These are phyloP conservation scores for Nadsonia commutata DNA, from an alignment of 1,139 yeast genomes.

Conservation along the genomic window DNA sequence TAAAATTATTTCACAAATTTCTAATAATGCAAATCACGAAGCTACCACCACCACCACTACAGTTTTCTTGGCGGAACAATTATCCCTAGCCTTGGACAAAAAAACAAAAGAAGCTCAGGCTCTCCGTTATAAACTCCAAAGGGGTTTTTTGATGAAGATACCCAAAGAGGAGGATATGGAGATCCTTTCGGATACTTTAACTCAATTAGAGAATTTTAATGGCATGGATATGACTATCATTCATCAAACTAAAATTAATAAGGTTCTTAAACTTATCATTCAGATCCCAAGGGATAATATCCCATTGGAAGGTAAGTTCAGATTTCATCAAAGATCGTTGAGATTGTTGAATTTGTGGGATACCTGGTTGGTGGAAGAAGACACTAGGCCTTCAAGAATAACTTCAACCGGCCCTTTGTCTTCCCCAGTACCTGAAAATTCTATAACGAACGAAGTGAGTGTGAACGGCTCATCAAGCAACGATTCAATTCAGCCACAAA, in stretches of 20 bases:
- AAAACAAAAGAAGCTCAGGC: slow-evolving; percentile 14
- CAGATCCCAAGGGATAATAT: slow-evolving; percentile 11
- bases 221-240: slow-evolving; percentile 22
- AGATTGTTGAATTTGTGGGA: slow-evolving; percentile 20
- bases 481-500: too few relatives aligned
- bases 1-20: too few relatives aligned
- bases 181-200: slow-evolving; percentile 14
- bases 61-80: slow-evolving; percentile 11
- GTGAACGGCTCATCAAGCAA: too few relatives aligned
- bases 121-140: slow-evolving; percentile 21
- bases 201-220: slow-evolving; percentile 18
- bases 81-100: slow-evolving; percentile 12
- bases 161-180: slow-evolving; percentile 15
- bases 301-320: slow-evolving; percentile 16
- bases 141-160: slow-evolving; percentile 17
- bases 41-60: slow-evolving; percentile 3
- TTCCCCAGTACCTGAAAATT: too few relatives aligned
- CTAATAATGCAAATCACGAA: too few relatives aligned
- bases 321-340: slow-evolving; percentile 16
- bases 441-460: too few relatives aligned
- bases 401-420: too few relatives aligned
- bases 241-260: slow-evolving; percentile 22
- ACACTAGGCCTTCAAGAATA: too few relatives aligned
- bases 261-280: slow-evolving; percentile 20
- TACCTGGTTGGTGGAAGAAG: too few relatives aligned